Base-by-base conservation (phyloP, 192 early-diverging fungal genomes). In the Coemansia sp. region DNA sequence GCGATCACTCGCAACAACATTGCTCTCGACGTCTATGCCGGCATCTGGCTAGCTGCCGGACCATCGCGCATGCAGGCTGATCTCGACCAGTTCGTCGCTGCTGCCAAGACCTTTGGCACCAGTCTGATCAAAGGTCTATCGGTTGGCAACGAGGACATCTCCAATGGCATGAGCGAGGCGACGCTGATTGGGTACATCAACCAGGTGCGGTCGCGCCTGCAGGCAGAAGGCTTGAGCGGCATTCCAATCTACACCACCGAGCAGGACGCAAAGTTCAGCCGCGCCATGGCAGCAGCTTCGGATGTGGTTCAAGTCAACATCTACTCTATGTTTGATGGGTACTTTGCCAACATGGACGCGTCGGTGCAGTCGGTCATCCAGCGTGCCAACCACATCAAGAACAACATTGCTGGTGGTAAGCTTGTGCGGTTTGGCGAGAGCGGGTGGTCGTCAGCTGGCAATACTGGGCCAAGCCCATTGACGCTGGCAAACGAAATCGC, bases 291-390 rank as follows among this genome's bases (percentile, higher is more conserved):
- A 7, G 68, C 32, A 2, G 70, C 39, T 1, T 70, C 52, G 7
- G 77, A 80, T 39, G 14, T 80, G n/a, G 62, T 80, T 14, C 77
- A 80, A 35, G 57, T 80, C 62, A 80, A 80, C 61, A 56, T 80
- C 26, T 70, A 80, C 46, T 56, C 77, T 38, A 62, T 80, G 32
- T 80, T 80, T 42, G 77, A 74, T 55, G 26, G 40, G 24, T 19
- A n/a, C 26, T 80, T 42, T 27, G 57, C 67, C 22, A 62, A 39
- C 41, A 43, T 80, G 34, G 56, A 56, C 22, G 33, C 61, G 1
- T 80, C 77, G 17, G 77, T 70, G 0, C 32, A 73, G 54, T 67
- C 67, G 14, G 68, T 79, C 2, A 73, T 80, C 22, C 56, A 63
- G 50, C 70, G 76, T 19, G 76, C 67, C 8, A 65, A 70, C 37